phyloP scores from a whole-genome alignment of 345 rosid genomes.

The Sisymbrium irio region DNA sequence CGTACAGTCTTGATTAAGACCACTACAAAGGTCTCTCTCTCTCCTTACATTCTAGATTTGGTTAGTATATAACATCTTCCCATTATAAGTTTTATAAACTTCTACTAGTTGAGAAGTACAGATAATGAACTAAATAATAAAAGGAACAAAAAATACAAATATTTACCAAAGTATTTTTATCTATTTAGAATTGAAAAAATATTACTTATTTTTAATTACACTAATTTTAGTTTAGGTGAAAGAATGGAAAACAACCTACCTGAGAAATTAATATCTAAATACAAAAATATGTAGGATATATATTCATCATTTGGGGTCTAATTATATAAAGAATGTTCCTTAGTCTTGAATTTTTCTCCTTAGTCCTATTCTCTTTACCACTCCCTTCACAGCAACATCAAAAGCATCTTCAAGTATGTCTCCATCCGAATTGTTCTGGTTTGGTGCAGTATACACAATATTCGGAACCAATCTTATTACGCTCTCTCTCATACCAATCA shows the following conservation, averaged over 20 bases:
- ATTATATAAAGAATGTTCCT: background rate
- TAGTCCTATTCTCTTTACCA: slow-evolving; percentile 33
- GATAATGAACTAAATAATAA: background rate
- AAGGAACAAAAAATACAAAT: background rate
- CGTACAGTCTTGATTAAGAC: background rate
- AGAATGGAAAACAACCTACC: background rate
- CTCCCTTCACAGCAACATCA: slow-evolving; percentile 43
- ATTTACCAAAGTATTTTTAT: background rate
- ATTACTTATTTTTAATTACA: background rate
- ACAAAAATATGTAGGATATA: background rate
- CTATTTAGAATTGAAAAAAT: too few species aligned
- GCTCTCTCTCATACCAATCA: slow-evolving; percentile 43
- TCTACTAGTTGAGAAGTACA: background rate
- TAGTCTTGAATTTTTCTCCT: slow-evolving; percentile 18
- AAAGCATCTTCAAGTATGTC: slow-evolving; percentile 50
- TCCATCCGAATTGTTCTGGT: slow-evolving; percentile 9
- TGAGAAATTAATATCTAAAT: background rate
- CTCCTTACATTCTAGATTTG: background rate
- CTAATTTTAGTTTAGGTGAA: background rate
- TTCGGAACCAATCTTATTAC: slow-evolving; percentile 48
- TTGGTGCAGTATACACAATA: slow-evolving; percentile 43
- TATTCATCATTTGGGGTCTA: background rate
- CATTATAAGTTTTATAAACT: background rate
- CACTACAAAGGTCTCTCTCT: background rate
- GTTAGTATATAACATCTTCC: background rate